Base-by-base conservation (phyloP, 345 rosid genomes). In the Eucalyptus sp. region DNA sequence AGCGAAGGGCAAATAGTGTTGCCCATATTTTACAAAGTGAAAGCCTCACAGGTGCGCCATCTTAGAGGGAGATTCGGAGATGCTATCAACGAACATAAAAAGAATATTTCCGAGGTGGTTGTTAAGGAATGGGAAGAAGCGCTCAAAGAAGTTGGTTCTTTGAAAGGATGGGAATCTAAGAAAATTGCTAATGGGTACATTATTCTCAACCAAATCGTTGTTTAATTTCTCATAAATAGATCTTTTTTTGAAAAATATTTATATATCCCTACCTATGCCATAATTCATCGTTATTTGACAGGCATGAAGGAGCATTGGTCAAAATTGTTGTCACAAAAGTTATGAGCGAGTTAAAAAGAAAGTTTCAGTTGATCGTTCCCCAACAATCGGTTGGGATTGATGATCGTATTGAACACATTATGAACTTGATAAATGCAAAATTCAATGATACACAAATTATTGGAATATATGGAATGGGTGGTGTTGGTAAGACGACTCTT, bases 31-130 rank as follows among this genome's bases (percentile, higher is more conserved):
- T 51, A 51, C 54, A 62, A 29, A 62, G 68, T 62, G 3, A 0
- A 62, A 62, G 16, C 68, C 68, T 62, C 17, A 0, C 68, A 29
- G 0, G 7, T 60, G 15, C 66, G 13, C 13, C 15, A 60, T 29
- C 68, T 27, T 62, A 6, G 1, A 27, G 33, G 68, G 68, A 13
- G 33, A 6, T 29, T 62, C 4, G 16, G 33, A 62, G 33, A 62
- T 29, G 68, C 68, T 62, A 62, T 62, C 33, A 13, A 29, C 7
- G 33, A 6, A 11, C 68, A 62, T 29, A 29, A 62, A 62, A 29
- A 27, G 68, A 62, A 62, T 6, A 12, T 62, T 2, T 4, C 8
- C 0, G 8, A 62, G n/a, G n/a, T 6, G 68, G 8, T 0, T 62
- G 68, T 27, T 6, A 27, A 62, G 17, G 33, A 62, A 62, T 62